A percentile compares a stretch with the other conserved stretches of the same genome.
phyloP scores from a whole-genome alignment of 164 flowering plant genomes.

The Kalanchoe fedtschenkoi region DNA sequence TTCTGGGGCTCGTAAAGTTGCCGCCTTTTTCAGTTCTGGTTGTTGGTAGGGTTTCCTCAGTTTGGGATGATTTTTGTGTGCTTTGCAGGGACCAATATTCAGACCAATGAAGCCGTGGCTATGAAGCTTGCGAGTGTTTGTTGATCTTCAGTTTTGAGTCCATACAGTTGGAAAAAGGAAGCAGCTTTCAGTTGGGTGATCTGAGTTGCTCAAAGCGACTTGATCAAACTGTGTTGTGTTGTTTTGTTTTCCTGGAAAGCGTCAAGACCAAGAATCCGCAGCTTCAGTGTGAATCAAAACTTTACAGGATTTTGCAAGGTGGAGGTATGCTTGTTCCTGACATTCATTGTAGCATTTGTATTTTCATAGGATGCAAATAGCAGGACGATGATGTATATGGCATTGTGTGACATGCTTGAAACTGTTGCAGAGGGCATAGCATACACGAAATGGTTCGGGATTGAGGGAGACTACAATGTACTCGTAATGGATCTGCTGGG shows the following conservation, averaged over 20 bases:
- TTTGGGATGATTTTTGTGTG: not conserved
- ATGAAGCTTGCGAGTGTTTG: slow-evolving; percentile 50
- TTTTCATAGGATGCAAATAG: not conserved
- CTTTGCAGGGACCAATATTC: slow-evolving; percentile 43
- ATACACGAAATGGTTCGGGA: slow-evolving; percentile 60
- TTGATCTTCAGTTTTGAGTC: not conserved
- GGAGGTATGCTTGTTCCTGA: slow-evolving; percentile 39
- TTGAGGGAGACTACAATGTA: slow-evolving; percentile 74
- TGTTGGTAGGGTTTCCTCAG: not conserved
- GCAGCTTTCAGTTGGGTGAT: not conserved
- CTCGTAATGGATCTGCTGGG: slow-evolving; percentile 72
- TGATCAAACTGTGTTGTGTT: too few relatives aligned
- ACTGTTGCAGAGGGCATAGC: slow-evolving; percentile 58
- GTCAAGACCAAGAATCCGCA: slow-evolving; percentile 77
- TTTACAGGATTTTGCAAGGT: slow-evolving; percentile 65
- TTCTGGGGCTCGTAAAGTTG: not conserved
- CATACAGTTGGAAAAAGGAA: not conserved
- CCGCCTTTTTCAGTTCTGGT: not conserved
- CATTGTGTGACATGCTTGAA: slow-evolving; percentile 5
- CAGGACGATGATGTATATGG: too few relatives aligned
- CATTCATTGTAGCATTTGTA: not conserved
- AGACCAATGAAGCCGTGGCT: slow-evolving; percentile 56
- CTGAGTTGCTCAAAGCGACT: not conserved
- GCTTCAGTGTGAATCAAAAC: slow-evolving; percentile 52
- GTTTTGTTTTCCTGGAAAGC: slow-evolving; percentile 35